Percentiles rank a stretch among this genome's conserved stretches.
These are phyloP conservation scores for Coelastrella sp. DNA, from an alignment of 139 green algal species.

Conservation along the genomic window DNA sequence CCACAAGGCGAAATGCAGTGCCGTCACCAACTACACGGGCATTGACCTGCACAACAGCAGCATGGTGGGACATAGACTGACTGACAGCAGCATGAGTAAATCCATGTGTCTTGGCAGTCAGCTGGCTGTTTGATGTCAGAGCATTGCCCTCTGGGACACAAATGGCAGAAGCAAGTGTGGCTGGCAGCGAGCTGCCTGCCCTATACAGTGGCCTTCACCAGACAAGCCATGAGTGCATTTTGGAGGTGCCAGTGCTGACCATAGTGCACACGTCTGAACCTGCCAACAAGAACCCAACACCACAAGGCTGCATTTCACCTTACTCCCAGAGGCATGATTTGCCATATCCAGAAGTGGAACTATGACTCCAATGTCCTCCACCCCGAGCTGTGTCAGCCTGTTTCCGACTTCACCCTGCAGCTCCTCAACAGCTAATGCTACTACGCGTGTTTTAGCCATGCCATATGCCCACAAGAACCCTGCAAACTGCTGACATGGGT, in stretches of 20 bases:
- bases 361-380: conserved; percentile 35
- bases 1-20: not conserved
- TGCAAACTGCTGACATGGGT: not conserved
- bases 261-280: too few species aligned
- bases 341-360: conserved; percentile 36
- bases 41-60: conserved; percentile 25
- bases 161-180: too few species aligned
- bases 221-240: too few species aligned
- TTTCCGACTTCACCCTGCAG: not conserved
- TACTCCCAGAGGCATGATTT: conserved; percentile 5
- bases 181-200: too few species aligned
- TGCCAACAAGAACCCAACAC: too few species aligned
- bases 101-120: not conserved
- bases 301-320: too few species aligned
- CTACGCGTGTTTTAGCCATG: not conserved
- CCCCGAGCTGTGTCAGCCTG: not conserved
- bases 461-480: conserved; percentile 31
- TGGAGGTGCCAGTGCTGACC: too few species aligned
- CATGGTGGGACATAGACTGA: not conserved
- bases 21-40: conserved; percentile 9
- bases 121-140: not conserved
- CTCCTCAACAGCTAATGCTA: conserved; percentile 13
- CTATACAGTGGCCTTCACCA: too few species aligned
- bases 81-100: not conserved
- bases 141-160: too few species aligned